Conservation (phyloP, 1,139 yeast genomes). For the Yamadazyma blattariae region DNA sequence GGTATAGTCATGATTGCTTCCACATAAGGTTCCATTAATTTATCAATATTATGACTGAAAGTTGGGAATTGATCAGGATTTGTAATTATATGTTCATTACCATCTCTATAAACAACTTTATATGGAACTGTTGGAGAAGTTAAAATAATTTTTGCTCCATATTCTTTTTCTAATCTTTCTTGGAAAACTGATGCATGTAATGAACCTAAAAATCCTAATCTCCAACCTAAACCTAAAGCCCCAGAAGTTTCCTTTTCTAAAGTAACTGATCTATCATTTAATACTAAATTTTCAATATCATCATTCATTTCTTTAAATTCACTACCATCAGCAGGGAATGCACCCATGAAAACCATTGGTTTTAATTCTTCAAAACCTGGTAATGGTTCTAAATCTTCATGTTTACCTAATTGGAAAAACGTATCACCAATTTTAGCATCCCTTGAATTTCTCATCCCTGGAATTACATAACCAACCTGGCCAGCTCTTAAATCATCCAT, state of each 20-base stretch:
- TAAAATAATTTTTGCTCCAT: slow-evolving; percentile 87
- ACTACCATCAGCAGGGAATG: slow-evolving; percentile 93
- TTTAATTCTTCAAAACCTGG: slow-evolving; percentile 97
- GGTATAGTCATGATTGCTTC: slow-evolving; percentile 92
- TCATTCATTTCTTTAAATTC: slow-evolving; percentile 90
- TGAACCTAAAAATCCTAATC: slow-evolving; percentile 91
- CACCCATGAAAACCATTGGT: slow-evolving; percentile 98
- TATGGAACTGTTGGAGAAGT: slow-evolving; percentile 98
- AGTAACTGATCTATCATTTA: slow-evolving; percentile 90
- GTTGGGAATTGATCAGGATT: slow-evolving; percentile 91
- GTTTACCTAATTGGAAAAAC: slow-evolving; percentile 64
- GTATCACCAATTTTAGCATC: slow-evolving; percentile 96
- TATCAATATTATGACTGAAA: slow-evolving; percentile 47
- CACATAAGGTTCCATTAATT: slow-evolving; percentile 83
- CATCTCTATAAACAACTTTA: slow-evolving; percentile 63
- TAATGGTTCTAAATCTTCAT: slow-evolving; percentile 63
- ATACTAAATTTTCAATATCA: slow-evolving; percentile 79
- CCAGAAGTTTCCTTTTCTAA: slow-evolving; percentile 88
- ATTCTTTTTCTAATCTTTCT: slow-evolving; percentile 87
- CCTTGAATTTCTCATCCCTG: slow-evolving; percentile 86
- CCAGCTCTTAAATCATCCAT: slow-evolving; percentile 73
- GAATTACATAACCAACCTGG: slow-evolving; percentile 89
- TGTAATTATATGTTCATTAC: slow-evolving; percentile 62
- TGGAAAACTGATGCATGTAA: slow-evolving; percentile 93
- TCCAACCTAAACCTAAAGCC: slow-evolving; percentile 97